Conservation (phyloP, 1,284 basidiomycete genomes). For the Melampsora abietis-canadensis region DNA sequence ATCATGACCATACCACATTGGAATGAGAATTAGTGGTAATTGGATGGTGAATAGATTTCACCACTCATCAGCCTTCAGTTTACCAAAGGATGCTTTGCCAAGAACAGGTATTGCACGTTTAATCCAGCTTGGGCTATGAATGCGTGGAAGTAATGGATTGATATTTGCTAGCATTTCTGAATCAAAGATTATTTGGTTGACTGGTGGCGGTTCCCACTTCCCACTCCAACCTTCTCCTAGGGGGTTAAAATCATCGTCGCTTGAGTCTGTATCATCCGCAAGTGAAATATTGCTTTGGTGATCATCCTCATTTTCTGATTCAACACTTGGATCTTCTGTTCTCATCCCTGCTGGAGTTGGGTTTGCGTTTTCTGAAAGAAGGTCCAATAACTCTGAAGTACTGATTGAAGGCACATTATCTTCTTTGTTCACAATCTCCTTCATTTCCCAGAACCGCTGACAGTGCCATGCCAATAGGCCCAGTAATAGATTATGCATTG, state of each 20-base stretch:
- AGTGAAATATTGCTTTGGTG: neutral
- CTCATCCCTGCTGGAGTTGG: neutral
- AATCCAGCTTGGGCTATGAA: slow-evolving; percentile 28
- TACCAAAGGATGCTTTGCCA: slow-evolving; percentile 19
- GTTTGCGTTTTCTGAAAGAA: neutral
- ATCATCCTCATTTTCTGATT: neutral
- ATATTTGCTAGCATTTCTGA: slow-evolving; percentile 2
- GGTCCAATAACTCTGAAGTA: neutral
- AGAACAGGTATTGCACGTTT: slow-evolving; percentile 24
- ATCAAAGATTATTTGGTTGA: slow-evolving; percentile 3
- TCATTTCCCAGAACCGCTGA: slow-evolving; percentile 15
- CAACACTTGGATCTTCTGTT: neutral
- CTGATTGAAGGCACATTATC: neutral
- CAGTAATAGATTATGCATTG: slow-evolving; percentile 33
- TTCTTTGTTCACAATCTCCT: neutral
- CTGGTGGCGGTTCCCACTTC: neutral
- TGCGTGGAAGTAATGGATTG: neutral
- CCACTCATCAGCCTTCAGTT: slow-evolving; percentile 17
- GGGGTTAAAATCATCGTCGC: slow-evolving; percentile 9
- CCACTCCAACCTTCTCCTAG: slow-evolving; percentile 19
- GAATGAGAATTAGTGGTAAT: too few species aligned
- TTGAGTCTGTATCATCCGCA: too few species aligned
- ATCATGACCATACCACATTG: neutral
- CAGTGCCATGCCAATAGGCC: slow-evolving; percentile 28
- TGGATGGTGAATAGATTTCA: too few species aligned